phyloP scores from a whole-genome alignment of 306 rosid genomes.

The Datisca glomerata region DNA sequence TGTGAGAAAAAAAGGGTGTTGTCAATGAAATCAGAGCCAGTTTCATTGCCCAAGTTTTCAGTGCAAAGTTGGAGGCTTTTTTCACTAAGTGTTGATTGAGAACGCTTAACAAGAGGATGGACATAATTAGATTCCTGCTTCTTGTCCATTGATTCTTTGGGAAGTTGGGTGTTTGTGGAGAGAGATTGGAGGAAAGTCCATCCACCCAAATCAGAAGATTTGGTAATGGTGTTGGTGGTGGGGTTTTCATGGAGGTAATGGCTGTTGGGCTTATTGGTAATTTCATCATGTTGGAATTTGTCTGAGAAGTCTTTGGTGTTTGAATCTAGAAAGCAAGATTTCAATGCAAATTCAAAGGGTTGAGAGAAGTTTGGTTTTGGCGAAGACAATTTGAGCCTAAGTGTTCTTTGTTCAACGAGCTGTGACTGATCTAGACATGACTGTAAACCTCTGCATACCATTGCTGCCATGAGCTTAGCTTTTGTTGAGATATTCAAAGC shows the following conservation, averaged over 20 bases:
- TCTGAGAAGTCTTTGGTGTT: slow-evolving; percentile 14
- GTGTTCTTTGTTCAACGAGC: slow-evolving; percentile 42
- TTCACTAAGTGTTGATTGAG: slow-evolving; percentile 30
- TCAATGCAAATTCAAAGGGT: slow-evolving; percentile 30
- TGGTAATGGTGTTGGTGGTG: slow-evolving; percentile 6
- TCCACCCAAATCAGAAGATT: slow-evolving; percentile 20
- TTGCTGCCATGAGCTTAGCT: slow-evolving; percentile 50
- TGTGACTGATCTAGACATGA: slow-evolving; percentile 41
- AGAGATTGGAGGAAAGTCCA: slow-evolving; percentile 59
- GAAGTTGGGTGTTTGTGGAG: slow-evolving; percentile 12
- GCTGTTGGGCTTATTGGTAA: no score
- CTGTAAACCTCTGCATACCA: slow-evolving; percentile 43
- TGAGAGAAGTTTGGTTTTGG: slow-evolving; percentile 25
- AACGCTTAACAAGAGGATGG: slow-evolving; percentile 43
- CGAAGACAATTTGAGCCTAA: slow-evolving; percentile 37
- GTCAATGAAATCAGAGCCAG: slow-evolving; percentile 53
- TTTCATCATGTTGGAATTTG: no score
- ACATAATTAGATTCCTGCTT: slow-evolving; percentile 28
- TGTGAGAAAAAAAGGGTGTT: slow-evolving; percentile 29
- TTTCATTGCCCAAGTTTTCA: slow-evolving; percentile 76
- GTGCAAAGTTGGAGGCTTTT: slow-evolving; percentile 71
- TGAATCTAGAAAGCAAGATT: slow-evolving; percentile 24
- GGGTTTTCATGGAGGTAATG: background rate
- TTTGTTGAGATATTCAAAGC: no score
- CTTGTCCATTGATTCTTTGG: slow-evolving; percentile 7